Evolutionary conservation across 2,329 filamentous ascomycete species (phyloP), one percentile per base, ranked within the genome.

Genomic region (Parafenestella ontariensis): DNA sequence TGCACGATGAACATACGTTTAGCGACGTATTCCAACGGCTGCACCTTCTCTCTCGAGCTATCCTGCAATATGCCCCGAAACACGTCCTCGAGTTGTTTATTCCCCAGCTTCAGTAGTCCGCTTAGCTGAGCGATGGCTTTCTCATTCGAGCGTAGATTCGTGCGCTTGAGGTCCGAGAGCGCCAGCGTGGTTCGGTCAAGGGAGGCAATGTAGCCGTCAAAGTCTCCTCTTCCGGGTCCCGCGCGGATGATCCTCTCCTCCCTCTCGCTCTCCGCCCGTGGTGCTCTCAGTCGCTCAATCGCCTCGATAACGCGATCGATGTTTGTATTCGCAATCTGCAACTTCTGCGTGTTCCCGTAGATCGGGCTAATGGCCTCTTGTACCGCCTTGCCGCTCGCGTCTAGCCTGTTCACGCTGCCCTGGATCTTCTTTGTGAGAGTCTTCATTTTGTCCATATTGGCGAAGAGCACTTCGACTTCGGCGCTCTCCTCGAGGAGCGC

Each of bases 401-500:
- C 92, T 29, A 99, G 82, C 51, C 93, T 86, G 33, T 87, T 85
- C 64, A 97, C 83, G 46, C 91, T 96, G 24, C 90, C 89, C 76
- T 96, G 90, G 51, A 99, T 97, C 81, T 96, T 96, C 81, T 95
- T 96, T 28, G 92, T 96, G 73, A 98, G 84, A 71, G 92, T 87
- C 56, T 92, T 89, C 65, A 96, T 96, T 83, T 96, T 98, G 67
- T 96, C 92, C 58, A 98, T 86, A 63, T 87, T 87, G 51, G 86
- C 85, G 62, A 84, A 85, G 21, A 89, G 76, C 49, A 88, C 86
- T 73, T 88, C 86, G 37, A 88, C 86, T 75, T 89, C 86, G 6
- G 86, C 86, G 71, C 84, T 85, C 78, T 89, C 86, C 77, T 89
- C 86, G 31, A 85, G 85, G 72, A 84, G 84, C 33, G 83, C 83